Base-by-base conservation (phyloP, 192 early-diverging fungal genomes). In the Coemansia umbellata region DNA sequence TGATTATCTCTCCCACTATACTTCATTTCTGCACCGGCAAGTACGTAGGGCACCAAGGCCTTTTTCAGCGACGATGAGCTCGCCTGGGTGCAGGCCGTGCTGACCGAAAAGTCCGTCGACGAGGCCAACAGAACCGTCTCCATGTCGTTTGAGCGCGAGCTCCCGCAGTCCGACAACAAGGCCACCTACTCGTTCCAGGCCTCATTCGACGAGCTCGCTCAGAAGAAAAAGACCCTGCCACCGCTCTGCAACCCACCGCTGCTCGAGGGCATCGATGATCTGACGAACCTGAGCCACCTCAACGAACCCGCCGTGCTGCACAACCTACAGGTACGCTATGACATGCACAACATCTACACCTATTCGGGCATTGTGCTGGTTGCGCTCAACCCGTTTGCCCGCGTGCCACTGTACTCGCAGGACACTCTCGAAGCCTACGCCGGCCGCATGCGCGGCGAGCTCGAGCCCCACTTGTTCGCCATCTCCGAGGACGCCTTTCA, bases 321-420 rank as follows among this genome's bases (percentile, higher is more conserved):
- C 75, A 95, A 91, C 58, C 87, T 99, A 70, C 80, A 79, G 31
- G 83, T 91, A 18, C 85, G 96, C 36, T 99, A 97, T 63, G 71
- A 78, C 5, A 90, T 94, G 66, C 83, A 93, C 65, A 89, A 89
- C 64, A 99, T 99, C 66, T 99, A 99, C 76, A 99, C 96, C 14
- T 99, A 99, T 65, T 97, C 94, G 22, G 96, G 96, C 40, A 96
- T 99, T 43, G 96, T 99, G 23, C 73, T 99, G 58, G 94, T 99
- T 58, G 96, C 96, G 36, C 88, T 93, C 63, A 99, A 99, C 58
- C 96, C 96, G 3, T 99, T 97, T 73, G 82, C 82, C 39, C 75
- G 86, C 21, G 84, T 99, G 53, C 59, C 82, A 27, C 75, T 97
- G 23, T 99, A 99, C 73, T 86, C 90, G n/a, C 87, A 88, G 36